phyloP scores from a whole-genome alignment of 441 rosid genomes.

The Gossypium davidsonii region DNA sequence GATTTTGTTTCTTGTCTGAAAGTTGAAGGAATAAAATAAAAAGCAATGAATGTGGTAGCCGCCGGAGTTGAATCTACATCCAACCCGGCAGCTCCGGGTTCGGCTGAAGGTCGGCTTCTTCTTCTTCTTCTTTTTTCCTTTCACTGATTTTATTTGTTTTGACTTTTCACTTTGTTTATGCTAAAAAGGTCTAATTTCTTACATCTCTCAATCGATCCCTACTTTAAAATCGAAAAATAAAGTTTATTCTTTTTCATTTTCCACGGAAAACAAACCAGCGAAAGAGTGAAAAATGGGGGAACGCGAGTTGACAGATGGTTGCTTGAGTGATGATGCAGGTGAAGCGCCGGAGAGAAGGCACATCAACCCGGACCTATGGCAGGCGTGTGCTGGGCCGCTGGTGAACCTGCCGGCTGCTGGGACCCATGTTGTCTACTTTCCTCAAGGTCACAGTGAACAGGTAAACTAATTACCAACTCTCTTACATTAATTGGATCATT shows the following conservation, averaged over 20 bases:
- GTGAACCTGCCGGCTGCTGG: conserved; percentile 79
- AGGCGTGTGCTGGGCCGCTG: conserved; percentile 94
- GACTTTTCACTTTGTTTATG: not conserved
- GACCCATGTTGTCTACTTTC: conserved; percentile 72
- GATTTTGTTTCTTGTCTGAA: not conserved
- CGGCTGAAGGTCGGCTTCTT: conserved; percentile 34
- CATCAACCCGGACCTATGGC: conserved; percentile 85
- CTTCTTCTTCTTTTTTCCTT: not conserved
- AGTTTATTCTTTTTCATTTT: not conserved
- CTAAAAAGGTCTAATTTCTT: not conserved
- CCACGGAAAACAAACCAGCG: conserved; percentile 7
- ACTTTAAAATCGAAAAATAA: not conserved
- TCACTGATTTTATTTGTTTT: not conserved
- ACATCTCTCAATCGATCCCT: not conserved
- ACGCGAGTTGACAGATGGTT: conserved; percentile 8
- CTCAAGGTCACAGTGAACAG: conserved; percentile 90
- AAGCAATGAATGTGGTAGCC: conserved; percentile 37
- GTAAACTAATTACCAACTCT: conserved; percentile 25
- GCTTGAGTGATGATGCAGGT: conserved; percentile 25
- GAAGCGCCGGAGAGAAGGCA: conserved; percentile 48
- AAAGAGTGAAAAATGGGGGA: conserved; percentile 5
- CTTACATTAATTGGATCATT: not conserved
- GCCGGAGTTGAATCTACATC: conserved; percentile 28
- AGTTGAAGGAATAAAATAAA: not conserved
- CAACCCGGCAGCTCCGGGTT: conserved; percentile 12